Percentiles rank a stretch among this genome's conserved stretches.
Evolutionary conservation across 805 yeast genomes (phyloP).

Genomic region (Priceomyces castillae): DNA sequence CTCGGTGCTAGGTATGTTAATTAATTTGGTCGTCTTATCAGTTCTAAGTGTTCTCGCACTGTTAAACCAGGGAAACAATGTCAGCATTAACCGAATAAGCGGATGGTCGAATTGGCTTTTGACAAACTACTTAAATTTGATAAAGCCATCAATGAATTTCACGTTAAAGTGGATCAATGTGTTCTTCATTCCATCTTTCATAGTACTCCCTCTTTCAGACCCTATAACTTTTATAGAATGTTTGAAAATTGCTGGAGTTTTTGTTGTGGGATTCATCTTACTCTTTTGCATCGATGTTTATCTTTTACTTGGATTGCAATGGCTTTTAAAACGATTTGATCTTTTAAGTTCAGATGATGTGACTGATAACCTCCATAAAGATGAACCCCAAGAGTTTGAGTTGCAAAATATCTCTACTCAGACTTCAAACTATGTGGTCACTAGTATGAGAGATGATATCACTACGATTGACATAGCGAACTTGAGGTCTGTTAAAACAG

Average conservation of each 20-base stretch:
- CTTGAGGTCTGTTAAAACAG: constrained; percentile 15
- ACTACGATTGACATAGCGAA: constrained; percentile 35
- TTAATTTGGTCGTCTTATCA: constrained; percentile 49
- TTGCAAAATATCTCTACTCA: constrained; percentile 7
- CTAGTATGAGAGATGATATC: constrained; percentile 32
- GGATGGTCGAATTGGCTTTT: constrained; percentile 20
- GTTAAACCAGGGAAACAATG: neutral
- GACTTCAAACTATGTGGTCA: constrained; percentile 15
- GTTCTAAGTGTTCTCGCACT: constrained; percentile 25
- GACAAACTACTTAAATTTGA: constrained; percentile 29
- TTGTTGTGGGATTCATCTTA: constrained; percentile 57
- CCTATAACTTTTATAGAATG: constrained; percentile 67
- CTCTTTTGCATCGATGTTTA: constrained; percentile 46
- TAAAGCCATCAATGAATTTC: constrained; percentile 67
- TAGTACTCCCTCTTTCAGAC: constrained; percentile 66
- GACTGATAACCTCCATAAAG: constrained; percentile 5
- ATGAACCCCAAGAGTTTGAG: constrained; percentile 16
- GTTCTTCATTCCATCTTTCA: constrained; percentile 75
- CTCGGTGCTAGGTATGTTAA: constrained; percentile 67
- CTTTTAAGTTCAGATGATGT: constrained; percentile 6
- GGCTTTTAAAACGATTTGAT: constrained; percentile 13
- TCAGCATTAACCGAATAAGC: constrained; percentile 9
- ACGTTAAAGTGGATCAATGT: constrained; percentile 74
- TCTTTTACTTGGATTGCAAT: constrained; percentile 30
- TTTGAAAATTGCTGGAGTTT: constrained; percentile 70